A percentile compares a stretch with the other conserved stretches of the same genome.
Evolutionary conservation across 2,329 filamentous ascomycete species (phyloP).

Genomic region (Arthrobotrys pseudoclavata): DNA sequence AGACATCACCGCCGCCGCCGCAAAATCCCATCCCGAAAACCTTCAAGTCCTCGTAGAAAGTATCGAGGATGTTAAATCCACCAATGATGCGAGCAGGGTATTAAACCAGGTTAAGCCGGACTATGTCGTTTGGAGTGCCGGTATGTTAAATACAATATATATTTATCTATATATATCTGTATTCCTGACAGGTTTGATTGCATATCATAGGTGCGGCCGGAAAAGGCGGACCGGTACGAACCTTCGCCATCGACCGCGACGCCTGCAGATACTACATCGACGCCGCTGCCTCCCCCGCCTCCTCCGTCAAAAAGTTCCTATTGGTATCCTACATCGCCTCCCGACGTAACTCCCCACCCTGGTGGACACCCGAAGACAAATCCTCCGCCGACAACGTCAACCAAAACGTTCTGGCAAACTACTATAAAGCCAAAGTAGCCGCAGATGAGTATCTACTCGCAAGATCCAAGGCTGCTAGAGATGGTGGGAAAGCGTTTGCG

Average conservation of each 20-base stretch:
- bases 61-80: constrained; percentile 67
- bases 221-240: constrained; percentile 72
- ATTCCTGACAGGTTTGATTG: constrained; percentile 21
- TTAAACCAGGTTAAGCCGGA: constrained; percentile 66
- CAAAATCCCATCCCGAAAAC: constrained; percentile 69
- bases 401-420: constrained; percentile 68
- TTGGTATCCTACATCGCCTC: constrained; percentile 75
- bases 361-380: constrained; percentile 70
- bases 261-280: constrained; percentile 75
- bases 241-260: constrained; percentile 74
- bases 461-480: constrained; percentile 38
- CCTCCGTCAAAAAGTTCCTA: constrained; percentile 74
- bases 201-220: constrained; percentile 71
- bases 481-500: constrained; percentile 31
- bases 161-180: not conserved
- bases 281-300: constrained; percentile 70
- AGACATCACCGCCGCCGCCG: constrained; percentile 44
- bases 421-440: constrained; percentile 74
- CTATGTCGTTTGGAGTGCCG: constrained; percentile 78
- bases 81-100: constrained; percentile 32
- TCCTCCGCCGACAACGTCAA: constrained; percentile 58
- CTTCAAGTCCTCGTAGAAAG: constrained; percentile 43
- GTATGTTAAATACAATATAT: constrained; percentile 65
- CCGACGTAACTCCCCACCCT: constrained; percentile 70
- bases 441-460: constrained; percentile 68